Evolutionary conservation across 441 rosid species (phyloP), one percentile per base, ranked within the genome.

Genomic region (Mallotus japonicus): DNA sequence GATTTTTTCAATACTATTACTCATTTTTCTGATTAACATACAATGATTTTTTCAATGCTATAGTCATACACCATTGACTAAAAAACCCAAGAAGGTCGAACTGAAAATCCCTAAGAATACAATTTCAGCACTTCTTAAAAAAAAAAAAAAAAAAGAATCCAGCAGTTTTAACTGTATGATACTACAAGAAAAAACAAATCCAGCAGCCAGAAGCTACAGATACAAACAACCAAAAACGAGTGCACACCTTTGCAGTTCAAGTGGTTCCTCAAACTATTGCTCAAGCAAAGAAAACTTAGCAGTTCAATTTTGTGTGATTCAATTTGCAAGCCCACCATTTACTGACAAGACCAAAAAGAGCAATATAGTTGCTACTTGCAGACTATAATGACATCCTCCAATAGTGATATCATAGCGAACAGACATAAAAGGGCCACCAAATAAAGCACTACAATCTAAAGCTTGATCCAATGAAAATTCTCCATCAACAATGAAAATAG

Each of bases 391-490:
- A 32, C 37, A 4, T 32, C 37, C 37, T 54, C 6, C 37, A 6
- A 42, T 8, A 15, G 42, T 47, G 74, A 47, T 22, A 72, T 13
- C 67, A 53, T 22, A 34, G 46, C 61, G 22, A 56, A 64, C n/a
- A 56, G 57, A 32, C 71, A 73, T 20, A 63, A 12, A n/a, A 24
- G 40, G 14, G 15, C 54, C 69, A 64, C 68, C 49, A 50, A 40
- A 22, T 20, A 55, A 62, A 72, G 53, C 61, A 51, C 46, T 40
- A 40, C 54, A 63, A 53, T 62, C 62, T 20, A n/a, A 64, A 63
- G 63, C 34, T 54, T 40, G 62, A 72, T 42, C 69, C 22, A 19
- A 17, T 19, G 37, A 40, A n/a, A 69, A 11, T n/a, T 51, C 14
- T 50, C 70, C 46, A 59, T 59, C 40, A 22, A 24, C 24, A 24